Evolutionary conservation across 2,329 filamentous ascomycete genomes (phyloP).

Genomic region (Tolypocladium sp.): DNA sequence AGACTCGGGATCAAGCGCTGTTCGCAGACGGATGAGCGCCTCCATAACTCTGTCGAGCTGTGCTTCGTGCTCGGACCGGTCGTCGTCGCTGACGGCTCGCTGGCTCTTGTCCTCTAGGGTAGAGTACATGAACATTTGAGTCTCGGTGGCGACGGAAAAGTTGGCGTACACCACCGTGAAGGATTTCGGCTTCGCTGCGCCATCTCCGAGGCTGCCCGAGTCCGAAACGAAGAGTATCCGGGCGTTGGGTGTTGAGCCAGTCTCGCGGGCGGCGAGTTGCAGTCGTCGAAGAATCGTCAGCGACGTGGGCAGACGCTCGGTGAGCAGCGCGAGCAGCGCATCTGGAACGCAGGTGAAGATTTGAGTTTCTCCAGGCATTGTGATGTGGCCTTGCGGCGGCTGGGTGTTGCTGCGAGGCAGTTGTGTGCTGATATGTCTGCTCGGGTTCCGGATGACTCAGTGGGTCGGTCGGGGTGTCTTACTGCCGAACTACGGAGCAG

Average conservation of each 20-base stretch:
- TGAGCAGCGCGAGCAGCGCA: slow-evolving; percentile 37
- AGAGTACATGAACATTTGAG: slow-evolving; percentile 55
- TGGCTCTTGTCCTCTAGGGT: slow-evolving; percentile 31
- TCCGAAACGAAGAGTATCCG: slow-evolving; percentile 30
- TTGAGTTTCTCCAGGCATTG: slow-evolving; percentile 1
- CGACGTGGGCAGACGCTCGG: slow-evolving; percentile 44
- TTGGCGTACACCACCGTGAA: slow-evolving; percentile 56
- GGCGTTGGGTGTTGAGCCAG: slow-evolving; percentile 30
- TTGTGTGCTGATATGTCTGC: neutral
- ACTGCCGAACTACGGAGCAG: neutral
- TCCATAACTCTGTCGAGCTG: slow-evolving; percentile 23
- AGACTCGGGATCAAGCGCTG: slow-evolving; percentile 8
- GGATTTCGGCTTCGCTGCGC: neutral
- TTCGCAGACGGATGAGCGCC: slow-evolving; percentile 17
- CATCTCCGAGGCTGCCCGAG: neutral
- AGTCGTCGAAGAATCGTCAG: slow-evolving; percentile 54
- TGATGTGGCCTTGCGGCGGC: neutral
- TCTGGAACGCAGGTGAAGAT: slow-evolving; percentile 20
- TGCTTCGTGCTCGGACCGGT: slow-evolving; percentile 14
- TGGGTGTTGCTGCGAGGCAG: neutral
- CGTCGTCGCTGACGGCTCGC: neutral
- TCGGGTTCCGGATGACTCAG: neutral
- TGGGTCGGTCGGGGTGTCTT: neutral
- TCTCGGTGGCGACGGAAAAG: slow-evolving; percentile 50
- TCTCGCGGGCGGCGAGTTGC: slow-evolving; percentile 41